Evolutionary conservation across 2,329 filamentous ascomycete genomes (phyloP), one percentile per base, ranked within the genome.

Genomic region (Pestalotiopsis sp.): DNA sequence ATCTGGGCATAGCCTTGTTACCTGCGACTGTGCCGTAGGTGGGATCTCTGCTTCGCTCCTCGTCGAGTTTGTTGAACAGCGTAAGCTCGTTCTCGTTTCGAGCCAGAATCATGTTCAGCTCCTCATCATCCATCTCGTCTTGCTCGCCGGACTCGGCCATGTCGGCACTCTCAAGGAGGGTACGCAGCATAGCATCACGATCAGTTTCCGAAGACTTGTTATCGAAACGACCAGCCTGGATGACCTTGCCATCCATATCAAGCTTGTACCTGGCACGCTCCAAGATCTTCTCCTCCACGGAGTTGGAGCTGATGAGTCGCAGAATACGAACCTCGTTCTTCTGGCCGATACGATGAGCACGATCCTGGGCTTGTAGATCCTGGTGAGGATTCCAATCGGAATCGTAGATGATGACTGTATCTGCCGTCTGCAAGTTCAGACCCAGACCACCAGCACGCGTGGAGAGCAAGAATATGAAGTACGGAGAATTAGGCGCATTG

Each of bases 321-420:
- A 99, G 83, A 78, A 99, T 99, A 74, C 96, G 92, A 67, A 99
- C 96, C 81, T 99, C 96, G 75, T 99, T 99, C 90, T 99, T 99
- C 81, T 99, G 96, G 70, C 96, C 96, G 73, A 99, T 99, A 92
- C 96, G 95, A 89, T 99, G 96, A 60, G 96, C 96, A 91, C 96
- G 96, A 91, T 99, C 96, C 78, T 99, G 96, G 14, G 96, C 96
- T 80, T 99, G 96, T 81, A 99, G 85, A 92, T 99, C 96, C 81
- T 99, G 96, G 78, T 98, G 95, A 78, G 96, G 96, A 80, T 99
- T 99, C 96, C 96, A 99, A 83, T 99, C 96, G 0, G 96, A 99
- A 78, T 99, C 96, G 81, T 98, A 99, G 77, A 99, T 99, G 81
- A 99, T 98, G 83, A 99, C 96, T 1, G 96, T 99, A 80, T 99